Conservation (phyloP, 768 basidiomycete species). For the Mycena galericulata region DNA sequence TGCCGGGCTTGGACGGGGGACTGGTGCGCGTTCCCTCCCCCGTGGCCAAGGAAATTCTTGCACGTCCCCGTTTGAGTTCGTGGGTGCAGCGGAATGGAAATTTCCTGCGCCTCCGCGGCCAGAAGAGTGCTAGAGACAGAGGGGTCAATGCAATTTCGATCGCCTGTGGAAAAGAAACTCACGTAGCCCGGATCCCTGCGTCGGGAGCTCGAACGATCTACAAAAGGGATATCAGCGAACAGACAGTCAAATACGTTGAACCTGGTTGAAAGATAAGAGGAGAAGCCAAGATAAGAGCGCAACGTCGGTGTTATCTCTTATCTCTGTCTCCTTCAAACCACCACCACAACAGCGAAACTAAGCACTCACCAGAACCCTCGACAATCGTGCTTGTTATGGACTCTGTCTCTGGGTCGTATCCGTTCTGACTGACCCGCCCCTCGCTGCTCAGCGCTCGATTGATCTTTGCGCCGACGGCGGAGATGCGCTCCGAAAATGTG, state of each 20-base stretch:
- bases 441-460: slow-evolving; percentile 31
- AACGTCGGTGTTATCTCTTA: slow-evolving; percentile 20
- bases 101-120: slow-evolving; percentile 31
- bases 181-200: background rate
- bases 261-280: slow-evolving; percentile 15
- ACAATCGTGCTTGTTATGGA: slow-evolving; percentile 23
- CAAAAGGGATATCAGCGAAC: slow-evolving; percentile 4
- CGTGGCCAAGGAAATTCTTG: slow-evolving; percentile 30
- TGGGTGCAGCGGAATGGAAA: background rate
- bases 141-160: background rate
- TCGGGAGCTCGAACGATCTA: slow-evolving; percentile 21
- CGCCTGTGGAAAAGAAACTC: background rate
- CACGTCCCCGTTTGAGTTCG: background rate
- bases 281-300: background rate
- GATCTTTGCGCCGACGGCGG: slow-evolving; percentile 28
- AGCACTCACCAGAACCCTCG: slow-evolving; percentile 15
- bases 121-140: slow-evolving; percentile 19
- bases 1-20: background rate
- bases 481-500: slow-evolving; percentile 21
- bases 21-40: slow-evolving; percentile 25
- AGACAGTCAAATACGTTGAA: background rate
- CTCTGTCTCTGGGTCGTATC: slow-evolving; percentile 28
- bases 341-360: slow-evolving; percentile 1
- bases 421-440: background rate
- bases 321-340: slow-evolving; percentile 22